phyloP scores from a whole-genome alignment of 768 basidiomycete species.

The Clathrus columnatus region DNA sequence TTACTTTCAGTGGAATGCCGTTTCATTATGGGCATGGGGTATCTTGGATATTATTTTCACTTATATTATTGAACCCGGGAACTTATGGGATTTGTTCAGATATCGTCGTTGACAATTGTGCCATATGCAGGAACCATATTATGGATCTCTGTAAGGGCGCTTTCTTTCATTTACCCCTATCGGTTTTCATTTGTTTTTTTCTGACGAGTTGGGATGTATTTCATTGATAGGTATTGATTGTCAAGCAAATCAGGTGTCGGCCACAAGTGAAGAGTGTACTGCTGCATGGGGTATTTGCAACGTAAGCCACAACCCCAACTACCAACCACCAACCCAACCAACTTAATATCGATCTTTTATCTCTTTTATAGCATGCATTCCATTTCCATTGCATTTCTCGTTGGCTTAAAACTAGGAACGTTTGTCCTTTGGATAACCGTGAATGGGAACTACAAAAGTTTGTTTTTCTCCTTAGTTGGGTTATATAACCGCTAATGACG shows the following conservation, averaged over 20 bases:
- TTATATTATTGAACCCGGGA: slow-evolving; percentile 4
- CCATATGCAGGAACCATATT: slow-evolving; percentile 99
- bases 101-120: slow-evolving; percentile 98
- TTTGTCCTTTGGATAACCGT: slow-evolving; percentile 90
- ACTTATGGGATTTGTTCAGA: slow-evolving; percentile 38
- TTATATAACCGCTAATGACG: not conserved
- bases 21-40: slow-evolving; percentile 99
- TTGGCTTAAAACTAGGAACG: slow-evolving; percentile 97
- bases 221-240: slow-evolving; percentile 83
- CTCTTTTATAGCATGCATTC: slow-evolving; percentile 74
- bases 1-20: slow-evolving; percentile 88
- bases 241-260: slow-evolving; percentile 97
- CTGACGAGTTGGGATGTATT: not conserved
- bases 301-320: slow-evolving; percentile 35
- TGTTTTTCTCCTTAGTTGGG: slow-evolving; percentile 21
- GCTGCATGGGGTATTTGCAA: slow-evolving; percentile 99
- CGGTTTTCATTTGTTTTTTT: slow-evolving; percentile 1
- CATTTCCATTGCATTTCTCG: slow-evolving; percentile 99
- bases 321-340: not conserved
- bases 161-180: slow-evolving; percentile 3
- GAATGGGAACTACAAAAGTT: slow-evolving; percentile 98
- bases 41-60: slow-evolving; percentile 15
- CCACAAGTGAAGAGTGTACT: slow-evolving; percentile 93
- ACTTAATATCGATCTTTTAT: not conserved
- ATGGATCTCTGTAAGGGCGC: slow-evolving; percentile 90